Evolutionary conservation across 2,329 filamentous ascomycete species (phyloP), one percentile per base, ranked within the genome.

Genomic region (Colletotrichum euphorbiae): DNA sequence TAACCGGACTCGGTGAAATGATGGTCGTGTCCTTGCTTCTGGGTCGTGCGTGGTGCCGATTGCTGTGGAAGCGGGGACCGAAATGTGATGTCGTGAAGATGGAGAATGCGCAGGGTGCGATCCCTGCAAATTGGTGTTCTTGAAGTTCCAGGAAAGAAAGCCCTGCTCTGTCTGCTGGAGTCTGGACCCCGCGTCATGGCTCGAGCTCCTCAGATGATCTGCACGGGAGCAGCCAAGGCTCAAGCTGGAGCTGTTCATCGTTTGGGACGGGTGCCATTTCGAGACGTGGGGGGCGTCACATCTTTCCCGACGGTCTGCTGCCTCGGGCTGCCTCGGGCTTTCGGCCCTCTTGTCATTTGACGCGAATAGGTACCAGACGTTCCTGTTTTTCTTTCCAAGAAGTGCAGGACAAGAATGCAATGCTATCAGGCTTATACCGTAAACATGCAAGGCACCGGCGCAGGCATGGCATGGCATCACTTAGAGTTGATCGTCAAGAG

Each of bases 141-240:
- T 40, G 24, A 33, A 43, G 5, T 55, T 38, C 54, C 33, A 33
- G 36, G 36, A 33, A 55, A 43, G 52, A 58, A 45, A 64, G 61
- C 65, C 61, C 60, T 24, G 54, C 43, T 42, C 59, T 40, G n/a
- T 11, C n/a, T n/a, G n/a, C n/a, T n/a, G n/a, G n/a, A n/a, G n/a
- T n/a, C 15, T 24, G 42, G 61, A 61, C 65, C 61, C 65, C 36
- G 61, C 42, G 21, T 31, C 45, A 54, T 68, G 65, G 65, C 65
- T 52, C 65, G 54, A 65, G 65, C 65, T 68, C n/a, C 46, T 48
- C 46, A 19, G 61, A 59, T 36, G 54, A 68, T 68, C 65, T 65
- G 65, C 65, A 65, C 54, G 65, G 65, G 54, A 68, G 46, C 31
- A 59, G 51, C 59, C 51, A 67, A n/a, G n/a, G n/a, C n/a, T n/a